Base-by-base conservation (phyloP, 331 rosid genomes). In the Acacia concinna region DNA sequence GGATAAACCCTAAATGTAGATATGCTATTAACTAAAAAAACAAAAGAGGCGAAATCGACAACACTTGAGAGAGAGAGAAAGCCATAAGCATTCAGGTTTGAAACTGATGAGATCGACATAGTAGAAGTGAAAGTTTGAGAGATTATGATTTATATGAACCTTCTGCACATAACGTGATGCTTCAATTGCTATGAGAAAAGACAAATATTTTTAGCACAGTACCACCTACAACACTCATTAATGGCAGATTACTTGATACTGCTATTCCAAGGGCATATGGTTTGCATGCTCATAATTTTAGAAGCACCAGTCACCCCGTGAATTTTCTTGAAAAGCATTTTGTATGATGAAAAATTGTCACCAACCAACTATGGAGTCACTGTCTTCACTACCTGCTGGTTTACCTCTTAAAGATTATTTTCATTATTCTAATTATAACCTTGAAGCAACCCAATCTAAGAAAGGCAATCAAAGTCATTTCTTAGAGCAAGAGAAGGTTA, bases 381-480 rank as follows among this genome's bases (percentile, higher is more conserved):
- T 87, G 40, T 91, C 97, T 68, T 85, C 93, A 3, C 98, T 94
- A 7, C 96, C 96, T 76, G 83, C 94, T 0, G 96, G 94, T n/a
- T 96, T 97, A 18, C 97, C 99, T 79, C 87, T 90, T 75, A 93
- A 91, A 71, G 91, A 92, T 51, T 88, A 87, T 76, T 89, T 96
- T 77, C 97, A 93, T 74, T 83, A 82, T 83, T 88, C 97, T 27
- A 82, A 87, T 35, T 89, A 78, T 82, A 90, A 81, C 49, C 84
- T 83, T 40, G 89, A 74, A 46, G 91, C 78, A 62, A 90, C 86
- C 75, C 89, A 96, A 54, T 76, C 83, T 83, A 93, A 90, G 69
- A 91, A 89, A 78, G 98, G 97, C 56, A 93, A 93, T 80, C 87
- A 27, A 62, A 96, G 99, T 79, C 90, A 89, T 82, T 96, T 94